Evolutionary conservation across 805 yeast species (phyloP).

Genomic region (Teunomyces tritomae): DNA sequence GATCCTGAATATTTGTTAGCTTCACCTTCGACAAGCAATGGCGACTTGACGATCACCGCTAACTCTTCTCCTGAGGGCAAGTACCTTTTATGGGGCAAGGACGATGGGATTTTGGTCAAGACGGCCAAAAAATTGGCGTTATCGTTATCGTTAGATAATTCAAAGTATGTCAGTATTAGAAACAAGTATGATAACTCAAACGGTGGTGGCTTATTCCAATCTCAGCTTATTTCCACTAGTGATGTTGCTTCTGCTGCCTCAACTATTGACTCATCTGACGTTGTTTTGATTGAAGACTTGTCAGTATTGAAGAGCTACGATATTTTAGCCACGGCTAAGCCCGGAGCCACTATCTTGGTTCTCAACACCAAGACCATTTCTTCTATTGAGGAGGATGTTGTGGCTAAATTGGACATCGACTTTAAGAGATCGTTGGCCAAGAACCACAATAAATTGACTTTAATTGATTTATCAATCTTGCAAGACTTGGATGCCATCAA

Average conservation of each 20-base stretch:
- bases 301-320: conserved; percentile 56
- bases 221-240: conserved; percentile 45
- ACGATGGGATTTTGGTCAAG: conserved; percentile 52
- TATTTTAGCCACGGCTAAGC: conserved; percentile 56
- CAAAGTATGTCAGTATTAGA: conserved; percentile 51
- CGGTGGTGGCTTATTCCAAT: conserved; percentile 73
- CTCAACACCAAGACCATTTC: conserved; percentile 34
- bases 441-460: conserved; percentile 51
- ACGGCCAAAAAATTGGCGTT: conserved; percentile 67
- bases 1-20: conserved; percentile 27
- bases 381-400: conserved; percentile 46
- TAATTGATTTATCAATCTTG: conserved; percentile 60
- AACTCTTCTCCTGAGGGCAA: conserved; percentile 44
- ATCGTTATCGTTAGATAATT: conserved; percentile 61
- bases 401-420: conserved; percentile 50
- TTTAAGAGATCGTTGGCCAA: conserved; percentile 52
- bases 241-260: conserved; percentile 7
- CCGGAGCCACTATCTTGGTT: conserved; percentile 56
- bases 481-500: conserved; percentile 55
- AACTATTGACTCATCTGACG: conserved; percentile 56
- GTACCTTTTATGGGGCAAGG: conserved; percentile 66
- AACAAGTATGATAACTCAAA: conserved; percentile 69
- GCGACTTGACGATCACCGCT: conserved; percentile 23
- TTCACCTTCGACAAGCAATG: conserved; percentile 6
- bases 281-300: conserved; percentile 62